Base-by-base conservation (phyloP, 1,139 yeast genomes). In the Pichia inconspicua region DNA sequence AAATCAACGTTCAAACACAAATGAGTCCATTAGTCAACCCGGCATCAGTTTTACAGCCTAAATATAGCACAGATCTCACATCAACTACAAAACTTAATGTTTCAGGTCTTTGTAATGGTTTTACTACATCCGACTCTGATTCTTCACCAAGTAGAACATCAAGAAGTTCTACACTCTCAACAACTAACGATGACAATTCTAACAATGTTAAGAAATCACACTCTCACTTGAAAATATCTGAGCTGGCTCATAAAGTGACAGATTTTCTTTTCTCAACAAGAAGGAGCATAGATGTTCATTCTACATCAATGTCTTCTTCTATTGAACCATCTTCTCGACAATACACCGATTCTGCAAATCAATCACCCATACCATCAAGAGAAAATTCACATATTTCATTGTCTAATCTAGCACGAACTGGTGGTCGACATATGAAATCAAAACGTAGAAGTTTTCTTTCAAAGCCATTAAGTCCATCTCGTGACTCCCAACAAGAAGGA, bases 161-260 rank as follows among this genome's bases (percentile, higher is more conserved):
- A 7, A 36, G 41, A 36, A 49, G 49, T 38, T 49, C 49, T n/a
- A 40, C 46, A 5, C 30, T 27, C 28, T 48, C 51, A 10, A 38
- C 37, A 17, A 12, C 30, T 2, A 28, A n/a, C 37, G 25, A 25
- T 1, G 42, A 38, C 11, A 19, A n/a, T 31, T 8, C 41, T 11
- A 14, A 38, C 22, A 10, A 39, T 12, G 7, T n/a, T 17, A 27
- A 35, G 30, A n/a, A 32, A 17, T 38, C 51, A 19, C 15, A 25
- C 19, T 55, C 59, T 2, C 60, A 58, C 31, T 49, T 52, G 28
- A 53, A 55, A 30, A 22, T 61, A 25, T 44, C 64, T 5, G 64
- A 60, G 9, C 50, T 60, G 6, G 62, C 61, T 7, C 60, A 57
- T 42, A 60, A 58, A 47, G 55, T 60, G 19, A 52, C 63, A 5